Evolutionary conservation across 1,139 yeast genomes (phyloP).

Genomic region (Kodamaea alishanica): DNA sequence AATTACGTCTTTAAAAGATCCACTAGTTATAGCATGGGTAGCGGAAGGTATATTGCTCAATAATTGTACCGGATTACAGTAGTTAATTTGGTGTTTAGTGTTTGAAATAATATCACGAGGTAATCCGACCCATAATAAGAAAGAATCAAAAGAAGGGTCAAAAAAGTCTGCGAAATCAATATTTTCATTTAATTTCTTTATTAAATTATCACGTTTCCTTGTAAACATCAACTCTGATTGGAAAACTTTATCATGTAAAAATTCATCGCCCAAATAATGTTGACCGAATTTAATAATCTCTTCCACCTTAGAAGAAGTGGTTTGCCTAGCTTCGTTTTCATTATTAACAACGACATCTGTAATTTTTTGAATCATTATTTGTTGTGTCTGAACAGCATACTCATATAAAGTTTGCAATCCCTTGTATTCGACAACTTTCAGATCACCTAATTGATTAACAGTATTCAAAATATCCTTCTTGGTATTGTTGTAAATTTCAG

Average conservation of each 20-base stretch:
- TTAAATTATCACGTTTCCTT: slow-evolving; percentile 60
- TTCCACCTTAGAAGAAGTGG: slow-evolving; percentile 58
- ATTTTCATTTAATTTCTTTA: slow-evolving; percentile 55
- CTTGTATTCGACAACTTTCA: slow-evolving; percentile 51
- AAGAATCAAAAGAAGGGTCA: slow-evolving; percentile 67
- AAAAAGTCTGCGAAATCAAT: slow-evolving; percentile 68
- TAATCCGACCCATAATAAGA: slow-evolving; percentile 42
- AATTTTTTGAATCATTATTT: slow-evolving; percentile 60
- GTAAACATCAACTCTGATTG: slow-evolving; percentile 82
- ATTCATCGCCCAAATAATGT: slow-evolving; percentile 53
- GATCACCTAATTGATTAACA: slow-evolving; percentile 55
- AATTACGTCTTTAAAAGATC: slow-evolving; percentile 31
- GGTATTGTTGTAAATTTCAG: slow-evolving; percentile 59
- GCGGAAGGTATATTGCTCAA: slow-evolving; percentile 28
- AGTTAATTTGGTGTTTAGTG: slow-evolving; percentile 29
- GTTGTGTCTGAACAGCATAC: slow-evolving; percentile 69
- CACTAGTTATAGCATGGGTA: slow-evolving; percentile 9
- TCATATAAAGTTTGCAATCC: slow-evolving; percentile 67
- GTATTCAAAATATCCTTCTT: slow-evolving; percentile 51
- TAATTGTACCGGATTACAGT: slow-evolving; percentile 35
- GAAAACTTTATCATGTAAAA: slow-evolving; percentile 62
- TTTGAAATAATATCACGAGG: slow-evolving; percentile 31
- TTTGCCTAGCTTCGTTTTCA: slow-evolving; percentile 63
- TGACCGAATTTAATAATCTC: slow-evolving; percentile 65
- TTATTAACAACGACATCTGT: slow-evolving; percentile 59